Percentiles rank a stretch among this genome's conserved stretches.
Evolutionary conservation across 257 asterid genomes (phyloP).

Genomic region (Nicotiana knightiana): DNA sequence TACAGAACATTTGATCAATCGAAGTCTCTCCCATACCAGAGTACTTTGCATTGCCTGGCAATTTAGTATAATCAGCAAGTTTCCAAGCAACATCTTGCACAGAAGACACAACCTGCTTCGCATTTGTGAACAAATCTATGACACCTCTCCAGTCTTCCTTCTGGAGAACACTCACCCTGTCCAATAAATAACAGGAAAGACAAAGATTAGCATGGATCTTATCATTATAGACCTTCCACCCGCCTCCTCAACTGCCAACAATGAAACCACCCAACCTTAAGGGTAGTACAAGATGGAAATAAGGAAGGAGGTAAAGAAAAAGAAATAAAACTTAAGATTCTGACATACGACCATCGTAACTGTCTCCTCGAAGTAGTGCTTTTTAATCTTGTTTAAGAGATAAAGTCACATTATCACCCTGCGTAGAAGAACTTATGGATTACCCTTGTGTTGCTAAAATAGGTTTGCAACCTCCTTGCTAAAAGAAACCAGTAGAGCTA

Average conservation of each 20-base stretch:
- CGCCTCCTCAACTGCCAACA: too few relatives aligned
- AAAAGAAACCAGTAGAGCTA: background rate
- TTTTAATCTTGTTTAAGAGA: too few relatives aligned
- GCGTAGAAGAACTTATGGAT: background rate
- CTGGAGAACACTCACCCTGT: conserved; percentile 61
- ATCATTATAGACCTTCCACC: background rate
- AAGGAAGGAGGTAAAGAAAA: background rate
- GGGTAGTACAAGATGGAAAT: background rate
- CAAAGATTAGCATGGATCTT: background rate
- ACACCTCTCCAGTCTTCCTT: conserved; percentile 91
- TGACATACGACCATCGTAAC: background rate
- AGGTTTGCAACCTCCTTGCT: background rate
- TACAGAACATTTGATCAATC: background rate
- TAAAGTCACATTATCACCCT: background rate
- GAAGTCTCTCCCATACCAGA: conserved; percentile 33
- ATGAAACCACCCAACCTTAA: background rate
- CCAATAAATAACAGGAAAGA: conserved; percentile 4
- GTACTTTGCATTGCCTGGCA: conserved; percentile 43
- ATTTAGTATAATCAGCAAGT: conserved; percentile 72
- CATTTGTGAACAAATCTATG: conserved; percentile 71
- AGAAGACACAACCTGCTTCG: conserved; percentile 77
- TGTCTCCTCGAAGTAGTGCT: too few relatives aligned
- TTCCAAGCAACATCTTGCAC: conserved; percentile 84
- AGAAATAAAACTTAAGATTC: too few relatives aligned
- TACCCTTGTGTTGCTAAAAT: background rate